Base-by-base conservation (phyloP, 2,329 filamentous ascomycete genomes). In the Aspergillus sergii region DNA sequence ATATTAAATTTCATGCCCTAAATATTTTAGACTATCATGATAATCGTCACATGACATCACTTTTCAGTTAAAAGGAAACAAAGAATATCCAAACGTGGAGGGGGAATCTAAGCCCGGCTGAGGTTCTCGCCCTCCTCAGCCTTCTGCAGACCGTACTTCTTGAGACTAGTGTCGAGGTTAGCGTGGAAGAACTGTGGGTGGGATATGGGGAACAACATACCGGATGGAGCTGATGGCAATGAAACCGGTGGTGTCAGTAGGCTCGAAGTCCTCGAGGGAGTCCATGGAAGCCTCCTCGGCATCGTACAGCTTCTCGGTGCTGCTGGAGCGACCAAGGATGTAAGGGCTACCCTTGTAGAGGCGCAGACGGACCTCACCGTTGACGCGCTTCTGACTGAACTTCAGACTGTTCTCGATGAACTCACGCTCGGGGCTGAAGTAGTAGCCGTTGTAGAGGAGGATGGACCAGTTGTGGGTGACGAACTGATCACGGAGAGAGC, bases 391-490 rank as follows among this genome's bases (percentile, higher is more conserved):
- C 76, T 91, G 88, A 50, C 80, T 83, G 68, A 85, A 84, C 58
- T 82, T 72, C 72, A 91, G 86, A 70, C 85, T 85, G 74, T 88
- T 84, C 80, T 93, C 87, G 61, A 91, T 81, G 80, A 90, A 91
- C 77, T 90, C 88, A 64, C 88, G 86, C 79, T 91, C 89, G 36
- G 89, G 88, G 16, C 86, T 89, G 82, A 91, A 91, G 84, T 88
- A 87, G 64, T 88, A 81, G 69, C 87, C 87, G 76, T 89, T 89
- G 82, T 89, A 83, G 14, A 83, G 74, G 51, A 80, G 60, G 41
- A 64, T 85, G 67, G 85, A 84, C 75, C 85, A 90, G 80, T 85
- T 84, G 81, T 84, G 84, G 43, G 88, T 90, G 67, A 91, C 83
- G 72, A 91, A 91, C 72, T 91, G 88, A 77, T 91, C 89, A 71